Percentiles rank a stretch among this genome's conserved stretches.
phyloP scores from a whole-genome alignment of 139 green algal species.

The Chlamydomonas eustigma region DNA sequence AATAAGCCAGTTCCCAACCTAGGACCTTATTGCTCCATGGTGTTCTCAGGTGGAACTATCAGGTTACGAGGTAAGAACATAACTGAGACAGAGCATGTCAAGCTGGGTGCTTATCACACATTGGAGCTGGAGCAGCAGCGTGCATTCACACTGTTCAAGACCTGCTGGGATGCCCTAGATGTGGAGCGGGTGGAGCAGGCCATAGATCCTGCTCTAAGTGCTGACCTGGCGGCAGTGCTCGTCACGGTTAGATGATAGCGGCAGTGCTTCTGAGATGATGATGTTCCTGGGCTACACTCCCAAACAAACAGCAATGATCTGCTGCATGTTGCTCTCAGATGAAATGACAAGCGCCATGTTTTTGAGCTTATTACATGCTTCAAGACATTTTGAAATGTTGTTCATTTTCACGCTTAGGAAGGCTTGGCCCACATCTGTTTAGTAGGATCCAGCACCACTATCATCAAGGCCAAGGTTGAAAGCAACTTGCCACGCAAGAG shows the following conservation, averaged over 20 bases:
- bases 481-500: conserved; percentile 83
- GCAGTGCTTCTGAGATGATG: too few relatives aligned
- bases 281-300: too few relatives aligned
- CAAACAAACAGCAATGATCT: too few relatives aligned
- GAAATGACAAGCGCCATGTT: too few relatives aligned
- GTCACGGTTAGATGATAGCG: conserved; percentile 85
- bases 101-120: conserved; percentile 92
- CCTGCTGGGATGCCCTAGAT: conserved; percentile 80
- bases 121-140: conserved; percentile 80
- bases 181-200: conserved; percentile 65
- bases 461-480: conserved; percentile 77
- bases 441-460: conserved; percentile 76
- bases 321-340: too few relatives aligned
- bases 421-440: conserved; percentile 86
- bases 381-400: too few relatives aligned
- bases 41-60: conserved; percentile 47
- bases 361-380: too few relatives aligned
- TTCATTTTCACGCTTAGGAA: conserved; percentile 64
- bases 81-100: conserved; percentile 88
- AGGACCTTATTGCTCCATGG: too few relatives aligned
- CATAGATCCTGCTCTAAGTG: conserved; percentile 66
- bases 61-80: conserved; percentile 62
- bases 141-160: conserved; percentile 81
- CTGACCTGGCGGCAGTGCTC: conserved; percentile 88
- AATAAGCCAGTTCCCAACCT: too few relatives aligned